phyloP scores from a whole-genome alignment of 179 eudicot genomes.

The Pouteria campechiana region DNA sequence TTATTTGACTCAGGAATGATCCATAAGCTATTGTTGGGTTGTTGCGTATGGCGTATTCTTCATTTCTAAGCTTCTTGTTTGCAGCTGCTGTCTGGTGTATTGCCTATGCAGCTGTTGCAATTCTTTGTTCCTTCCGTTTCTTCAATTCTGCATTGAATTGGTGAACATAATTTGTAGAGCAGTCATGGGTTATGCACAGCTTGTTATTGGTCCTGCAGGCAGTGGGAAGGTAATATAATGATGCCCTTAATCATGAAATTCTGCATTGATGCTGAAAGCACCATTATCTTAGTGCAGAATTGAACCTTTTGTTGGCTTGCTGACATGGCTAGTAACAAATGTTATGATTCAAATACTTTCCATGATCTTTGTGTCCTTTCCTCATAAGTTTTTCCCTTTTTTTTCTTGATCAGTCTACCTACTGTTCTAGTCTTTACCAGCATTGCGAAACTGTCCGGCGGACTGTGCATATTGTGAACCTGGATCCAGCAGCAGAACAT shows the following conservation, averaged over 20 bases:
- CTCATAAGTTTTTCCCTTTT: not conserved
- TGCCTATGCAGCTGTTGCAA: slow-evolving; percentile 24
- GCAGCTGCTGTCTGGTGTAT: slow-evolving; percentile 27
- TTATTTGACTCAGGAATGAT: too few species aligned
- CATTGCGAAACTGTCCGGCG: slow-evolving; percentile 74
- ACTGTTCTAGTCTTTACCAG: slow-evolving; percentile 73
- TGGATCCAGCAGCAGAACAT: slow-evolving; percentile 95
- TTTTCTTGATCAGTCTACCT: slow-evolving; percentile 48
- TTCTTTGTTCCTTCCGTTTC: slow-evolving; percentile 16
- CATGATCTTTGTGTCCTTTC: not conserved
- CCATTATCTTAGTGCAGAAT: too few species aligned
- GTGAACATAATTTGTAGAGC: slow-evolving; percentile 2
- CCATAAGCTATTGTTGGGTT: too few species aligned
- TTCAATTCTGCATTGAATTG: slow-evolving; percentile 13
- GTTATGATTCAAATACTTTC: too few species aligned
- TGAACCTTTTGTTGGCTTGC: too few species aligned
- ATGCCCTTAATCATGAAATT: not conserved
- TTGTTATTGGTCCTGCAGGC: slow-evolving; percentile 93
- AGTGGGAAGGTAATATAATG: slow-evolving; percentile 47
- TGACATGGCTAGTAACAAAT: too few species aligned
- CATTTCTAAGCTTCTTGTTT: slow-evolving; percentile 13
- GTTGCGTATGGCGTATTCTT: slow-evolving; percentile 23
- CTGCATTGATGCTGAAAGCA: too few species aligned
- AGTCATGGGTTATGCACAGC: slow-evolving; percentile 76
- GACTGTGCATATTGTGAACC: slow-evolving; percentile 58